Percentiles rank a stretch among this genome's conserved stretches.
phyloP scores from a whole-genome alignment of 1,284 basidiomycete genomes.

The Entoloma clypeatum region DNA sequence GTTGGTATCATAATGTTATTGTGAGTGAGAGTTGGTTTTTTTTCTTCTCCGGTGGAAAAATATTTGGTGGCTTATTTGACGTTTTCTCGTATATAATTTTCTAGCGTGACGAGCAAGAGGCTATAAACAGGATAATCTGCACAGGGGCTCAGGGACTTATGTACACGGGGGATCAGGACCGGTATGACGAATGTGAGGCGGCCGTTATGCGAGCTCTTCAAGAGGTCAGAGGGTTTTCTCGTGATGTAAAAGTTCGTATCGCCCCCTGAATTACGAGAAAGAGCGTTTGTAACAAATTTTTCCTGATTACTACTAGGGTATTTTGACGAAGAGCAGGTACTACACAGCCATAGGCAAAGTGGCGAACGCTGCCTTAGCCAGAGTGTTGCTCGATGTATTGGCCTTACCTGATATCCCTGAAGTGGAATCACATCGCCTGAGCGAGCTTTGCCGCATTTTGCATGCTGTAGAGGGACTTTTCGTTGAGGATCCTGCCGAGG shows the following conservation, averaged over 20 bases:
- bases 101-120: constrained; percentile 36
- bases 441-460: constrained; percentile 77
- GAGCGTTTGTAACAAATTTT: no score
- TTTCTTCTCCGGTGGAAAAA: not conserved
- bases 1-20: constrained; percentile 65
- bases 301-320: constrained; percentile 42
- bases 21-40: constrained; percentile 37
- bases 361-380: constrained; percentile 67
- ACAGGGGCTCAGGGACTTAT: constrained; percentile 69
- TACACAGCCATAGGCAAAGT: constrained; percentile 71
- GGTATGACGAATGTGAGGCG: constrained; percentile 74
- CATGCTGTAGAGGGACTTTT: constrained; percentile 81
- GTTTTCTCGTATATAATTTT: constrained; percentile 12
- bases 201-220: constrained; percentile 66
- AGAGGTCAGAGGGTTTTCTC: constrained; percentile 61
- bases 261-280: constrained; percentile 1
- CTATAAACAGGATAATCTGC: constrained; percentile 40
- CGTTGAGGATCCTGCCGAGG: constrained; percentile 58
- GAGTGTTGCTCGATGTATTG: constrained; percentile 74
- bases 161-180: constrained; percentile 70
- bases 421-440: constrained; percentile 80
- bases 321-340: constrained; percentile 63
- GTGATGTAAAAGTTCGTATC: constrained; percentile 67
- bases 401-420: constrained; percentile 88
- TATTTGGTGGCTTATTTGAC: constrained; percentile 8